These are phyloP conservation scores for Collybia sordida DNA, from an alignment of 768 basidiomycete species.

Conservation along the genomic window DNA sequence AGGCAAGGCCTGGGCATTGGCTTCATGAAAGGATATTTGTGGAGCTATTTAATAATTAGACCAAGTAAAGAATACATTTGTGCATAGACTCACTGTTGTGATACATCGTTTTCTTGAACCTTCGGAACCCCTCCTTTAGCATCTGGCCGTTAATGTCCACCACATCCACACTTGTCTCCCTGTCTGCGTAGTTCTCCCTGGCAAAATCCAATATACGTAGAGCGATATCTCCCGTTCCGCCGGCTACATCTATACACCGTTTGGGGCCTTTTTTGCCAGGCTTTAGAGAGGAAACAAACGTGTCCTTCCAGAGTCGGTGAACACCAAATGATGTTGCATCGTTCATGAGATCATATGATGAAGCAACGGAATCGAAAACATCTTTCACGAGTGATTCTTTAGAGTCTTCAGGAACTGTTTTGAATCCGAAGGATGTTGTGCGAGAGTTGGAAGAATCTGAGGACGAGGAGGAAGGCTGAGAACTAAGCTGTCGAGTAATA, in stretches of 20 bases:
- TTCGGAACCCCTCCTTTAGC: conserved; percentile 86
- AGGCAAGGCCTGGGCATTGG: conserved; percentile 85
- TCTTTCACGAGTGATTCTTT: conserved; percentile 91
- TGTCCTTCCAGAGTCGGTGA: conserved; percentile 96
- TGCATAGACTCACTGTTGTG: conserved; percentile 73
- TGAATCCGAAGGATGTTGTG: conserved; percentile 92
- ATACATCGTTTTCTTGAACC: conserved; percentile 98
- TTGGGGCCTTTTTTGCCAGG: conserved; percentile 75
- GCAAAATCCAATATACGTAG: conserved; percentile 90
- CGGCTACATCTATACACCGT: conserved; percentile 93
- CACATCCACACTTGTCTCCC: conserved; percentile 86
- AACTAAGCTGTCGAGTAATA: conserved; percentile 14
- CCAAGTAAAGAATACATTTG: background rate
- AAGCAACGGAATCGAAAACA: conserved; percentile 95
- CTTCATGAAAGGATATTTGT: conserved; percentile 90
- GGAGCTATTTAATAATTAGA: conserved; percentile 55
- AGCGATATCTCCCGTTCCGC: conserved; percentile 97
- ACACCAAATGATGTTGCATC: conserved; percentile 97
- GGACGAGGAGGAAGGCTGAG: conserved; percentile 13
- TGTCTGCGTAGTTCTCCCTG: conserved; percentile 83
- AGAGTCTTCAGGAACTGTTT: conserved; percentile 77
- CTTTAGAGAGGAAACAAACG: conserved; percentile 71
- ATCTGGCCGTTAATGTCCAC: conserved; percentile 96
- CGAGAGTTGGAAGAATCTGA: conserved; percentile 20
- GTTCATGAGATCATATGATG: conserved; percentile 97